phyloP scores from a whole-genome alignment of 1,284 basidiomycete genomes.

The Puccinia coronata region DNA sequence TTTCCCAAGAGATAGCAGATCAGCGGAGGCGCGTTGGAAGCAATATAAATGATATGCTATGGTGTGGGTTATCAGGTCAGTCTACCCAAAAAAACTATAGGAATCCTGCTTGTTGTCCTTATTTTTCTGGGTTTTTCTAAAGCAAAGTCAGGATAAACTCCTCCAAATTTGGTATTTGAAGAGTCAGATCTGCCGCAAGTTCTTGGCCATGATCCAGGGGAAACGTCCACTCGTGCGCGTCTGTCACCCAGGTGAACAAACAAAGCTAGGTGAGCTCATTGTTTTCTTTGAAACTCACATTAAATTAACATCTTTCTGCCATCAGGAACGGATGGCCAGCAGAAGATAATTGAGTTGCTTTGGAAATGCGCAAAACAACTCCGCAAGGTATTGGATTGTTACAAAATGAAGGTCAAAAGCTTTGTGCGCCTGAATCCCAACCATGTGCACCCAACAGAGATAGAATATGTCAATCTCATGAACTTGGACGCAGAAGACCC shows the following conservation, averaged over 20 bases:
- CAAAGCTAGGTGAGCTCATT: neutral
- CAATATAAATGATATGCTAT: neutral
- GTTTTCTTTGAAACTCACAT: too few relatives aligned
- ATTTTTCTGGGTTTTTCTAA: neutral
- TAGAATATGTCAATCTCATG: neutral
- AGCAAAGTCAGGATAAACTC: neutral
- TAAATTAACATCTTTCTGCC: too few relatives aligned
- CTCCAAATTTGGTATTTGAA: slow-evolving; percentile 7
- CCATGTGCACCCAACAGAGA: neutral
- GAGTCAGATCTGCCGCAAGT: neutral
- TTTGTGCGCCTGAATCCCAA: neutral
- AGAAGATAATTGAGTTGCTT: neutral
- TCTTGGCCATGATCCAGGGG: neutral
- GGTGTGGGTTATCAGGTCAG: neutral
- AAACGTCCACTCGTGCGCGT: neutral
- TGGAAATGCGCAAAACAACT: neutral
- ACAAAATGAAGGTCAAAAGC: neutral
- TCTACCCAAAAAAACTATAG: too few relatives aligned
- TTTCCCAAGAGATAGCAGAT: neutral
- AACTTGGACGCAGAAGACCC: slow-evolving; percentile 4
- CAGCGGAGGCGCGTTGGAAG: neutral
- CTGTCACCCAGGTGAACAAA: neutral
- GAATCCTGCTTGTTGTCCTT: too few relatives aligned
- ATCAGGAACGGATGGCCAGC: neutral
- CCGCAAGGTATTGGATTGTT: neutral